These are phyloP conservation scores for Phialophora expanda DNA, from an alignment of 2,329 filamentous ascomycete species.

Conservation along the genomic window DNA sequence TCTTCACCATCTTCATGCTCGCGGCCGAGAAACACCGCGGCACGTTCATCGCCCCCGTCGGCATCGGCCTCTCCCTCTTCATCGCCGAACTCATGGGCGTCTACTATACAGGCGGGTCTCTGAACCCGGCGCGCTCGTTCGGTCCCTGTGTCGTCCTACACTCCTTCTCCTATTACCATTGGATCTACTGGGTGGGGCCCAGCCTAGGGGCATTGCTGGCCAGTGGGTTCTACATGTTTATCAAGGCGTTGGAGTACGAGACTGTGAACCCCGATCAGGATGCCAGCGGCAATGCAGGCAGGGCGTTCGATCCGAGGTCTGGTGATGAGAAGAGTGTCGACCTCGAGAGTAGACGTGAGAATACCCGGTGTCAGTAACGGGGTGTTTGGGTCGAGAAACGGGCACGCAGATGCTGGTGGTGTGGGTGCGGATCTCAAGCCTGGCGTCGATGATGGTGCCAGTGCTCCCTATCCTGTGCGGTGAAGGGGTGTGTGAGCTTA, in stretches of 20 bases:
- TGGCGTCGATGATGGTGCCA: background rate
- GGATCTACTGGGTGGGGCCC: slow-evolving; percentile 48
- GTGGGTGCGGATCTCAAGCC: background rate
- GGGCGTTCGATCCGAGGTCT: slow-evolving; percentile 4
- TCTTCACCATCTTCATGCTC: slow-evolving; percentile 70
- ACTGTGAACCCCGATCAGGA: slow-evolving; percentile 54
- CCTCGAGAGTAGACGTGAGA: background rate
- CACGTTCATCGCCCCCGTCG: slow-evolving; percentile 72
- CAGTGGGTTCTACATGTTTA: slow-evolving; percentile 54
- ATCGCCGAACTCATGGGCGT: slow-evolving; percentile 53
- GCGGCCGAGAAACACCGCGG: slow-evolving; percentile 74
- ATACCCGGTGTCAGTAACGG: background rate
- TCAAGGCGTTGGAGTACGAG: slow-evolving; percentile 52
- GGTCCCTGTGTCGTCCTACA: slow-evolving; percentile 53
- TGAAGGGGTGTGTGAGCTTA: background rate
- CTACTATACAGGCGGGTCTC: slow-evolving; percentile 53
- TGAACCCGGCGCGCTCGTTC: slow-evolving; percentile 56
- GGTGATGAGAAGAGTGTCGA: slow-evolving; percentile 1
- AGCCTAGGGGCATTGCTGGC: slow-evolving; percentile 54
- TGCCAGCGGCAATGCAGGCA: background rate
- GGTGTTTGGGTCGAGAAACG: background rate
- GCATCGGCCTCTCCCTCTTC: slow-evolving; percentile 73
- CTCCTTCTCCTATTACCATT: slow-evolving; percentile 54
- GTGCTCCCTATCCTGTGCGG: background rate
- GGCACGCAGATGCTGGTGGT: background rate